Evolutionary conservation across 148 eudicot genomes (phyloP), one percentile per base, ranked within the genome.

Genomic region (Arctostaphylos glauca): DNA sequence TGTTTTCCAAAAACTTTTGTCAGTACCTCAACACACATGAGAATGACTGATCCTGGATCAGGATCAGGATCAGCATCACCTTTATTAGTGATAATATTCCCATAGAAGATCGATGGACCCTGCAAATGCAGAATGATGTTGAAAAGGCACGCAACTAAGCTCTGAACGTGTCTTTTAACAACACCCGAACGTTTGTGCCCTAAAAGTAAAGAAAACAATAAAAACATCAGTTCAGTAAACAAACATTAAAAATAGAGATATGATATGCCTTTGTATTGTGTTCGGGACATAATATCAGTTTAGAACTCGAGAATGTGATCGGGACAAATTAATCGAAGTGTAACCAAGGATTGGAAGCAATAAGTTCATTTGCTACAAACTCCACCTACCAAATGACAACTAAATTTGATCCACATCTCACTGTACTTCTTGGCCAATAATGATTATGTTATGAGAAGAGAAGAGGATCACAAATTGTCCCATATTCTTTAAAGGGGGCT

Each of bases 21-120:
- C 77, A 96, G 81, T 49, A 93, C 88, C 76, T 93, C 95, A 78
- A 94, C 90, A 84, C 93, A 94, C 99, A 96, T 96, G 78, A 92
- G 94, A 83, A 85, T 83, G 8, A 93, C 90, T 19, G 98, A 90
- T 66, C 99, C 99, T 43, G 94, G 84, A 89, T 96, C 97, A 54
- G 99, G 84, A 89, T 96, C 97, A 54, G 99, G 97, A 83, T 73
- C 76, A 16, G 81, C 66, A 87, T 78, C 76, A 67, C 78, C 76
- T 64, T 82, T 78, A 78, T 18, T 31, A 54, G 50, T 53, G 71
- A 76, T 80, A 56, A 74, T 82, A 64, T 81, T 85, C 52, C 25
- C 16, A 78, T 76, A 75, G 87, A 96, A 94, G 46, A 94, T 81
- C 46, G 74, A 53, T 46, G 95, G 91, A 50, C 93, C 95, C 86